Conservation (phyloP, 2,329 filamentous ascomycete species). For the Huntiella omanensis region DNA sequence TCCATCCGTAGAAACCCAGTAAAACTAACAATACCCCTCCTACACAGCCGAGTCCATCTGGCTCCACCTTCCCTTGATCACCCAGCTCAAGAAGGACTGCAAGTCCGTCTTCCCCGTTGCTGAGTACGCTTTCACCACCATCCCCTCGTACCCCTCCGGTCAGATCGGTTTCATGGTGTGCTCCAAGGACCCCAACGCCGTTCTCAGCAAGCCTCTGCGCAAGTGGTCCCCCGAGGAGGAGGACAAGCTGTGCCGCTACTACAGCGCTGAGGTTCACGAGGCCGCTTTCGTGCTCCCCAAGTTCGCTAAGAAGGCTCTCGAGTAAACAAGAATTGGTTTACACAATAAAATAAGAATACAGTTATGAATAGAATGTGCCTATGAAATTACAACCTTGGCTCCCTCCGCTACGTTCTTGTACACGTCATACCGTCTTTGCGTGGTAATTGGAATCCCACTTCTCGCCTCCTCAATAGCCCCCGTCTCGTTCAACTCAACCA, state of each 20-base stretch:
- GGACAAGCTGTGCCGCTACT: slow-evolving; percentile 85
- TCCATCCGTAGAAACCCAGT: background rate
- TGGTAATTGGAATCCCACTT: slow-evolving; percentile 65
- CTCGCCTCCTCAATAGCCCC: slow-evolving; percentile 55
- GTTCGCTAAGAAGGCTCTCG: slow-evolving; percentile 65
- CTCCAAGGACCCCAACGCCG: slow-evolving; percentile 73
- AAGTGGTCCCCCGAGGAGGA: slow-evolving; percentile 74
- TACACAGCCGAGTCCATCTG: slow-evolving; percentile 88
- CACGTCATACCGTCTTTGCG: slow-evolving; percentile 81
- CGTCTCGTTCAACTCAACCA: slow-evolving; percentile 44
- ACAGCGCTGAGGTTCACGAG: slow-evolving; percentile 92
- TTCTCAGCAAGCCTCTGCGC: slow-evolving; percentile 73
- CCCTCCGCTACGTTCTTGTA: slow-evolving; percentile 56
- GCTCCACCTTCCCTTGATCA: slow-evolving; percentile 89
- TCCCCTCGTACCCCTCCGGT: slow-evolving; percentile 95
- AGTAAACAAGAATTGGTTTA: slow-evolving; percentile 22
- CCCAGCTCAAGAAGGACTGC: slow-evolving; percentile 91
- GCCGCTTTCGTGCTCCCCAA: slow-evolving; percentile 84
- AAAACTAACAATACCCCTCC: background rate
- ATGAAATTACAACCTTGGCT: slow-evolving; percentile 9
- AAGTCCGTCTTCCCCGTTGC: slow-evolving; percentile 91
- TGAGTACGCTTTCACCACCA: slow-evolving; percentile 98
- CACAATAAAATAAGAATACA: slow-evolving; percentile 2
- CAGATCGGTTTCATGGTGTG: slow-evolving; percentile 99
- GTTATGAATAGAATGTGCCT: background rate